These are phyloP conservation scores for Amanita rubescens DNA, from an alignment of 768 basidiomycete genomes.

Conservation along the genomic window DNA sequence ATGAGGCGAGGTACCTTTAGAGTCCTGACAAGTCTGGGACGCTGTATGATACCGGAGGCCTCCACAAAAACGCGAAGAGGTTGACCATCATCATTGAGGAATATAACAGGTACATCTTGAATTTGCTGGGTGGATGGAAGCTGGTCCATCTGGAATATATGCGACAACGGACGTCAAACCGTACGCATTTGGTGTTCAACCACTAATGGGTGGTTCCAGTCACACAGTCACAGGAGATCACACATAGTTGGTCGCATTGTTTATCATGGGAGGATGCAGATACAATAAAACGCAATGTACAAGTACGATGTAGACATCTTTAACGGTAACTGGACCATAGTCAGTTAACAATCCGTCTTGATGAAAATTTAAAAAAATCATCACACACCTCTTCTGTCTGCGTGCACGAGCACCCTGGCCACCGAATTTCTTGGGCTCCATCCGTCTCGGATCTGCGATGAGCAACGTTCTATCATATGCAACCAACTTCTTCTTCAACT, in stretches of 20 bases:
- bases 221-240: not conserved
- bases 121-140: conserved; percentile 1
- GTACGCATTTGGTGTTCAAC: too few species aligned
- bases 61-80: conserved; percentile 50
- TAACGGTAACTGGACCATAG: conserved; percentile 65
- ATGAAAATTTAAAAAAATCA: not conserved
- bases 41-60: conserved; percentile 39
- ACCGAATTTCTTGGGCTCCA: conserved; percentile 99
- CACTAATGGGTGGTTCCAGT: not conserved
- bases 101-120: conserved; percentile 18
- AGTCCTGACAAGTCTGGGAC: conserved; percentile 44
- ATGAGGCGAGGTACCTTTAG: conserved; percentile 32
- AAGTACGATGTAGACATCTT: conserved; percentile 29
- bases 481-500: conserved; percentile 96
- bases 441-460: conserved; percentile 92
- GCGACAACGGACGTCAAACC: not conserved
- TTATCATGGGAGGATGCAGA: conserved; percentile 27
- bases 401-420: conserved; percentile 97
- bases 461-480: conserved; percentile 89
- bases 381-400: conserved; percentile 94
- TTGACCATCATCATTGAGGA: conserved; percentile 31
- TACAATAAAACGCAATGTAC: conserved; percentile 39
- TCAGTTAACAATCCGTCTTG: conserved; percentile 10
- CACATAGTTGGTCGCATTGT: conserved; percentile 22
- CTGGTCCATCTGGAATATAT: not conserved